Evolutionary conservation across 495 filamentous ascomycete species (phyloP), one percentile per base, ranked within the genome.

Genomic region (Staphylotrichum tortipilum): DNA sequence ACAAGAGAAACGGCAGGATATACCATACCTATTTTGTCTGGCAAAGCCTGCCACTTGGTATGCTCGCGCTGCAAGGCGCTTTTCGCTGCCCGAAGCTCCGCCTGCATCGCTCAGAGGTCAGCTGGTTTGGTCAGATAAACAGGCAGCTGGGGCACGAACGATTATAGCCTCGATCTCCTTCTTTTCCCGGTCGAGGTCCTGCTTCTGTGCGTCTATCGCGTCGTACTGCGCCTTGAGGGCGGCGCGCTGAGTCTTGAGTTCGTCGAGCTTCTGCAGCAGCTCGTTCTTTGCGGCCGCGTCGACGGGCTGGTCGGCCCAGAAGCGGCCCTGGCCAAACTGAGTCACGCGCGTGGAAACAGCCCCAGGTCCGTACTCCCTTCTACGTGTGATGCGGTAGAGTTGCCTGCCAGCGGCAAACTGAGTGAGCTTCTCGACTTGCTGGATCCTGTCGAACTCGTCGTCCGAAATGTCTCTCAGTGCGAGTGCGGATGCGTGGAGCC

Each of bases 241-340:
- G 26, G 60, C 49, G 6, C 66, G 42, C 29, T 74, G 65, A 4
- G 44, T 34, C 31, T 52, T 53, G 1, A 67, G 31, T 31, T 67
- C 67, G 0, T 62, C 55, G 3, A 71, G 36, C 49, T 76, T 68
- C 3, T 55, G 52, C 22, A 58, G 56, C 21, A 72, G 65, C 3
- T 71, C 72, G 11, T 65, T 59, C 57, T 84, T 88, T 44, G 78
- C 75, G 23, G 74, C 67, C 1, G 58, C 55, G 62, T 92, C 84
- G 11, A 88, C 77, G 4, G 87, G 84, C 56, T 87, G 80, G 50
- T 88, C 78, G 3, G 84, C 88, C 85, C 89, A 96, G 46, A 77
- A 71, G 12, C 59, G 62, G 3, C 85, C 87, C 29, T 55, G 63
- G 10, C 55, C 68, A 2, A 94, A 49, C 40, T 64, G 61, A 36